Percentiles rank a stretch among this genome's conserved stretches.
Conservation (phyloP, 495 filamentous ascomycete genomes). For the Pseudevernia furfuracea region DNA sequence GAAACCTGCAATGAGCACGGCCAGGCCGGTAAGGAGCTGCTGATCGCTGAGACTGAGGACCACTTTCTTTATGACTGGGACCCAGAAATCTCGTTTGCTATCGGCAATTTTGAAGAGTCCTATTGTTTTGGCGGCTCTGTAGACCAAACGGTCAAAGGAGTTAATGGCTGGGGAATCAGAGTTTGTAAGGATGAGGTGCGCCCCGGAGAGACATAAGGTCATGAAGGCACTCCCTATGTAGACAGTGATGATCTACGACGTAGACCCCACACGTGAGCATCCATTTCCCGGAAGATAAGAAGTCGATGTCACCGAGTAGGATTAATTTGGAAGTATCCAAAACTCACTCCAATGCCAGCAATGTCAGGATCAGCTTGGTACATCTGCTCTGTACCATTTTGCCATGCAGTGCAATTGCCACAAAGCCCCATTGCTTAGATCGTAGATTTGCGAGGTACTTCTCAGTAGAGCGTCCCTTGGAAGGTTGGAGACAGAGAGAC, state of each 20-base stretch:
- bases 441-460: background rate
- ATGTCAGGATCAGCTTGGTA: slow-evolving; percentile 25
- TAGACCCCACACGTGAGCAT: background rate
- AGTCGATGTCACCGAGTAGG: too few relatives aligned
- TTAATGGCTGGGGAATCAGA: slow-evolving; percentile 1
- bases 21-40: slow-evolving; percentile 38
- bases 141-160: slow-evolving; percentile 6
- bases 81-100: slow-evolving; percentile 5
- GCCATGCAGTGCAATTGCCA: slow-evolving; percentile 5
- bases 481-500: background rate
- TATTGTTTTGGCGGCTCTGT: background rate
- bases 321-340: too few relatives aligned
- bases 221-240: slow-evolving; percentile 19
- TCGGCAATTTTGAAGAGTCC: background rate
- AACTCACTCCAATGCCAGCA: slow-evolving; percentile 23
- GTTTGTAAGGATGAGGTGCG: slow-evolving; percentile 9
- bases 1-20: slow-evolving; percentile 32
- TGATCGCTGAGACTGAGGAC: slow-evolving; percentile 37
- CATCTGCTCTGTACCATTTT: background rate
- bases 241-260: slow-evolving; percentile 16
- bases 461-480: background rate
- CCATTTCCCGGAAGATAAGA: background rate
- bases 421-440: background rate
- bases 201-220: slow-evolving; percentile 5
- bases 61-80: slow-evolving; percentile 17